phyloP scores from a whole-genome alignment of 148 eudicot species.

The Cornus suecica region DNA sequence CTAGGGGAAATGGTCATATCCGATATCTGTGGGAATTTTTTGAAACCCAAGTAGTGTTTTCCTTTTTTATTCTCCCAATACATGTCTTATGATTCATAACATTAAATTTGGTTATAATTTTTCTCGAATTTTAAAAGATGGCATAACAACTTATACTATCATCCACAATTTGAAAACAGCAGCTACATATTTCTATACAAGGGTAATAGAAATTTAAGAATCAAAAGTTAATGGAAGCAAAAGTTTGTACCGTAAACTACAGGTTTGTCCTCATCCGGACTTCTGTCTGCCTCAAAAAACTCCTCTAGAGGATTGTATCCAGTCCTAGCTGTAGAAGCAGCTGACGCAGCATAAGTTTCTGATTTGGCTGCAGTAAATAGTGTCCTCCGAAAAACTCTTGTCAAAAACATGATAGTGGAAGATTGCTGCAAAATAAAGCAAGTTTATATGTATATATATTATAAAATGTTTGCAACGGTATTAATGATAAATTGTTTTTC shows the following conservation, averaged over 20 bases:
- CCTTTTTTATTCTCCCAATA: no score
- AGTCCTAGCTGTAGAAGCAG: conserved; percentile 5
- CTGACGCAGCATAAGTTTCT: conserved; percentile 14
- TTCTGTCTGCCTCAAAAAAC: conserved; percentile 30
- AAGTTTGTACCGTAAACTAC: conserved; percentile 22
- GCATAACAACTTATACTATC: neutral
- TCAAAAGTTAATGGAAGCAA: neutral
- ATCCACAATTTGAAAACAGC: neutral
- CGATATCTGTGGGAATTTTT: no score
- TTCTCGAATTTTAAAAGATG: neutral
- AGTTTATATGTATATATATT: neutral
- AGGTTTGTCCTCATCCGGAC: conserved; percentile 32
- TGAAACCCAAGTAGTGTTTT: no score
- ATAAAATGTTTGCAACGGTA: no score
- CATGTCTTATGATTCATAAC: neutral
- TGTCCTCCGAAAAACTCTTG: conserved; percentile 23
- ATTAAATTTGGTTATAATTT: neutral
- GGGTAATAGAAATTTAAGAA: neutral
- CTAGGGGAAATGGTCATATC: neutral
- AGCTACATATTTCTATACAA: neutral
- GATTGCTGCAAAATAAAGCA: neutral
- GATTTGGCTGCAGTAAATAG: conserved; percentile 17
- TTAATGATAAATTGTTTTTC: no score
- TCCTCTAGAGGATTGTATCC: conserved; percentile 26
- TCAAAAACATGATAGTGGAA: conserved; percentile 16